Evolutionary conservation across 2,329 filamentous ascomycete genomes (phyloP), one percentile per base, ranked within the genome.

Genomic region (Monosporascus sp.): DNA sequence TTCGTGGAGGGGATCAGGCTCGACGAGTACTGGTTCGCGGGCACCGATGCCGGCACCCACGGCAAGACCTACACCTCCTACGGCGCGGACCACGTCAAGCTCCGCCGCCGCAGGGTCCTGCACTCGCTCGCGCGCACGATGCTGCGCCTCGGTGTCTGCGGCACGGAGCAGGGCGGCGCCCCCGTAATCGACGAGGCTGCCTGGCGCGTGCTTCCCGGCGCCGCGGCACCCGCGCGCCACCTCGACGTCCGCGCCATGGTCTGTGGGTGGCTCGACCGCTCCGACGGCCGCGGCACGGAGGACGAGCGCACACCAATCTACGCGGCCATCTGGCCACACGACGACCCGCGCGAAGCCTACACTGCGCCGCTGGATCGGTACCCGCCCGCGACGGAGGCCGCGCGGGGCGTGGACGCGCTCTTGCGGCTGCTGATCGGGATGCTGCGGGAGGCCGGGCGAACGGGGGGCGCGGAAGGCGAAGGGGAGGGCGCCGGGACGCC

Each of bases 161-260:
- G 54, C 37, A 65, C 62, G 37, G 57, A 57, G 6, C 17, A 35
- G 15, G 62, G 61, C 15, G 64, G 63, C 6, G 53, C 55, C 24
- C 62, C 58, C 5, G 37, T 54, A 2, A 62, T 64, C 39, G 59
- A 61, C 27, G 45, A 18, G 25, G 50, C 17, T n/a, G 54, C 53
- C 17, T 31, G 17, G 38, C 22, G 49, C 15, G 39, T 41, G 3
- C 50, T 60, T 2, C 48, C 57, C 2, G 46, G 44, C 6, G 51
- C 31, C 14, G 38, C 54, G 8, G 62, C 58, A 1, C 56, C 57
- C 4, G 48, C 56, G n/a, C 51, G 55, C 5, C 49, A 56, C 17
- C 53, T 61, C 1, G 60, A 66, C 36, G 47, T 60, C 7, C 54
- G 60, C 50, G 56, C 58, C 24, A 64, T 64, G 64, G 41, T 63